Percentiles rank a stretch among this genome's conserved stretches.
phyloP scores from a whole-genome alignment of 2,329 filamentous ascomycete genomes.

The Tothia fuscella region DNA sequence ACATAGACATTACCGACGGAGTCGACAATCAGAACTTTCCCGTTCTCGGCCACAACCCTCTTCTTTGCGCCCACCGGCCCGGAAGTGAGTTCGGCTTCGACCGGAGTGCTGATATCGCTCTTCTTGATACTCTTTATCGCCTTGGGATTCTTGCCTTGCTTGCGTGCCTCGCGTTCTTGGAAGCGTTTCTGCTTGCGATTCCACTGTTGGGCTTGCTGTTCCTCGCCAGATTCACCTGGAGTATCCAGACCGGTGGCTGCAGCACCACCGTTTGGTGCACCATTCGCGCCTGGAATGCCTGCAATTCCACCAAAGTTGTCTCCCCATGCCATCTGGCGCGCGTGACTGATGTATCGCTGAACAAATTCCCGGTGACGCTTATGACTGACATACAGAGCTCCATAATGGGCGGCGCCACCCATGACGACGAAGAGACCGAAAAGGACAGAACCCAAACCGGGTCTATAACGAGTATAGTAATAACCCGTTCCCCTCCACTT shows the following conservation, averaged over 20 bases:
- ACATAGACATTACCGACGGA: slow-evolving; percentile 84
- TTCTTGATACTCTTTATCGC: slow-evolving; percentile 30
- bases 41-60: slow-evolving; percentile 84
- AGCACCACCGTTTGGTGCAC: slow-evolving; percentile 27
- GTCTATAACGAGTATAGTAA: slow-evolving; percentile 91
- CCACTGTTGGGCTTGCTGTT: slow-evolving; percentile 44
- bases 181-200: slow-evolving; percentile 81
- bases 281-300: slow-evolving; percentile 55
- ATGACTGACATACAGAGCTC: slow-evolving; percentile 74
- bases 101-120: slow-evolving; percentile 41
- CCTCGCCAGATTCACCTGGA: slow-evolving; percentile 19
- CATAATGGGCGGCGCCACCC: slow-evolving; percentile 79
- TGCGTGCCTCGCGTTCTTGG: slow-evolving; percentile 75
- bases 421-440: slow-evolving; percentile 68
- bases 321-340: slow-evolving; percentile 80
- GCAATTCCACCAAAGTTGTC: slow-evolving; percentile 52
- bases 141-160: slow-evolving; percentile 45
- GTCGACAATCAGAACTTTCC: slow-evolving; percentile 89
- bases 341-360: slow-evolving; percentile 81
- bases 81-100: slow-evolving; percentile 37
- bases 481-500: slow-evolving; percentile 96
- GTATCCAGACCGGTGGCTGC: slow-evolving; percentile 24
- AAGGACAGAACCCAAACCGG: slow-evolving; percentile 76
- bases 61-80: slow-evolving; percentile 68
- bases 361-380: slow-evolving; percentile 86